phyloP scores from a whole-genome alignment of 768 basidiomycete genomes.

The Guyanaporus albipodus region DNA sequence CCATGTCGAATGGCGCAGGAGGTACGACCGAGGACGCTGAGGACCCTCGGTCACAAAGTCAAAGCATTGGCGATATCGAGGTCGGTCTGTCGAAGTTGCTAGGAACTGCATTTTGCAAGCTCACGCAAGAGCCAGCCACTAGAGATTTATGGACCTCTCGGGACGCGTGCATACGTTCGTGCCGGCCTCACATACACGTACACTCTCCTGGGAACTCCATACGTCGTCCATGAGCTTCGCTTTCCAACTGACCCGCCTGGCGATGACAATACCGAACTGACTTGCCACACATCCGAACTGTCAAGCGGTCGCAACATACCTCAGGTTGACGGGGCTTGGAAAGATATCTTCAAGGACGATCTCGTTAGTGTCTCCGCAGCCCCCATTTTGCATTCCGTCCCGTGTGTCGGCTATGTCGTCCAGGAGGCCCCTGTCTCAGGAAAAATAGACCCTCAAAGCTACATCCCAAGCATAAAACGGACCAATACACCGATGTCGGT shows the following conservation, averaged over 20 bases:
- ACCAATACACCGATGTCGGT: conserved; percentile 66
- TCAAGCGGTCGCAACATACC: conserved; percentile 59
- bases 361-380: conserved; percentile 66
- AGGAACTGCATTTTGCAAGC: background rate
- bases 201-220: conserved; percentile 60
- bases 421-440: conserved; percentile 67
- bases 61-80: conserved; percentile 3
- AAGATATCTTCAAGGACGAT: conserved; percentile 53
- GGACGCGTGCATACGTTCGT: conserved; percentile 79
- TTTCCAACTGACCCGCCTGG: conserved; percentile 52
- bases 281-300: conserved; percentile 52
- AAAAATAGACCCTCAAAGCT: conserved; percentile 67
- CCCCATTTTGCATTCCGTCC: conserved; percentile 75
- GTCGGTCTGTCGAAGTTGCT: conserved; percentile 11
- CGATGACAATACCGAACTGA: conserved; percentile 47
- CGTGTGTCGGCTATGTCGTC: conserved; percentile 78
- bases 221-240: conserved; percentile 81
- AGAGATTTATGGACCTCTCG: conserved; percentile 84
- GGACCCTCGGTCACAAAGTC: conserved; percentile 48
- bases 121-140: conserved; percentile 44
- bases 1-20: conserved; percentile 70
- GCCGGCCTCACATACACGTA: conserved; percentile 63
- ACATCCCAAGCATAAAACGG: conserved; percentile 64
- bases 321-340: conserved; percentile 61
- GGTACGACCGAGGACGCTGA: conserved; percentile 54